Evolutionary conservation across 2,329 filamentous ascomycete genomes (phyloP).

Genomic region (Calonectria ilicicola): DNA sequence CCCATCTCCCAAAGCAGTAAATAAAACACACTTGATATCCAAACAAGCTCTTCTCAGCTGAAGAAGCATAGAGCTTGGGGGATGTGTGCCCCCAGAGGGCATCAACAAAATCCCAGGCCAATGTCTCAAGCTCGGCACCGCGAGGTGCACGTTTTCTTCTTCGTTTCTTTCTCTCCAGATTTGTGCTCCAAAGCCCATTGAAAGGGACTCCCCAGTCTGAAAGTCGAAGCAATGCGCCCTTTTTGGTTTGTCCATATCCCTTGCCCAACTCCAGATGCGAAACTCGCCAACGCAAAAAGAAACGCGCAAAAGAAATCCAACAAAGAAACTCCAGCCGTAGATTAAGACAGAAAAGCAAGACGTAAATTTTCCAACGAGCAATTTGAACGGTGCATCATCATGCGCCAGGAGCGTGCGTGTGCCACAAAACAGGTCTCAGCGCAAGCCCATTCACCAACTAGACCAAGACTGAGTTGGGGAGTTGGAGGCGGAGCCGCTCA

Average conservation of each 20-base stretch:
- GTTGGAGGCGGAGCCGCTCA: constrained; percentile 54
- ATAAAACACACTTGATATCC: constrained; percentile 17
- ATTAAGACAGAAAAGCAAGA: constrained; percentile 23
- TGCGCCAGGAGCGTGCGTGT: background rate
- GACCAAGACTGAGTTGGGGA: constrained; percentile 41
- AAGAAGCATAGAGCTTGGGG: background rate
- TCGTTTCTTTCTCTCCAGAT: constrained; percentile 7
- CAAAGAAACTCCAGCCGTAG: constrained; percentile 21
- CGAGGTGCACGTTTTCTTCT: constrained; percentile 20
- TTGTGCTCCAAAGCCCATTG: constrained; percentile 8
- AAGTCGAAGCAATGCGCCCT: constrained; percentile 24
- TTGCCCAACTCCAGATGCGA: constrained; percentile 38
- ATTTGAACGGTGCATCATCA: constrained; percentile 4
- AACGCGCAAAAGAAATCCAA: constrained; percentile 12
- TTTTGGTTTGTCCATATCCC: constrained; percentile 28
- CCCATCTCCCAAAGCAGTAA: background rate
- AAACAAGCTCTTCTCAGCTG: constrained; percentile 4
- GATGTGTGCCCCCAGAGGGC: background rate
- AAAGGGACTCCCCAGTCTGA: constrained; percentile 13
- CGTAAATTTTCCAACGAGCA: constrained; percentile 13
- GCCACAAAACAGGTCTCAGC: background rate
- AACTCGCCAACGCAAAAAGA: constrained; percentile 20
- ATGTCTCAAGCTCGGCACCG: constrained; percentile 25
- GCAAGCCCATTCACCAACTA: constrained; percentile 29
- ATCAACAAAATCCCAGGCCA: constrained; percentile 18